phyloP scores from a whole-genome alignment of 345 rosid species.

The thale cress (Arabidopsis thaliana) region DNA sequence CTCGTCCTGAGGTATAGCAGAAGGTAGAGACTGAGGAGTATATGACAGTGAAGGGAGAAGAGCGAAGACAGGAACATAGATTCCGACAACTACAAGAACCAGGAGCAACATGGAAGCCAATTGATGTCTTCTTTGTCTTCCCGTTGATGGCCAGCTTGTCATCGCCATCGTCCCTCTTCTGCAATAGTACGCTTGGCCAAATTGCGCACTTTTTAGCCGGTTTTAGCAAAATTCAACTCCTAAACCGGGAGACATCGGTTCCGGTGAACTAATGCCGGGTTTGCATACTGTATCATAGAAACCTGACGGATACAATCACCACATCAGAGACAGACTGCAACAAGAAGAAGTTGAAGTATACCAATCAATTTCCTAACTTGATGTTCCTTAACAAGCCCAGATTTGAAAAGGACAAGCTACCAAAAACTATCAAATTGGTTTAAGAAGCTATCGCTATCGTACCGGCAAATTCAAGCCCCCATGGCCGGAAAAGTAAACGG shows the following conservation, averaged over 20 bases:
- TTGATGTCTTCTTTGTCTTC: slow-evolving; percentile 23
- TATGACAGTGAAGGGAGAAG: slow-evolving; percentile 64
- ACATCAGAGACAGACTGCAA: not conserved
- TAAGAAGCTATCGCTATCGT: no score
- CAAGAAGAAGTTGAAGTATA: slow-evolving; percentile 17
- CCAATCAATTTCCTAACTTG: slow-evolving; percentile 31
- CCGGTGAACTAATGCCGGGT: not conserved
- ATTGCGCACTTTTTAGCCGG: not conserved
- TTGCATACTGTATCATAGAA: not conserved
- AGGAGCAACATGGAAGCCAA: slow-evolving; percentile 37
- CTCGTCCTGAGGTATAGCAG: slow-evolving; percentile 5
- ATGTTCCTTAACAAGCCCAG: slow-evolving; percentile 6
- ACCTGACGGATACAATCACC: not conserved
- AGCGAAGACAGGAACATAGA: slow-evolving; percentile 65
- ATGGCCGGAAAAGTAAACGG: slow-evolving; percentile 2
- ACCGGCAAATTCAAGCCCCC: no score
- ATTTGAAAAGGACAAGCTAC: slow-evolving; percentile 27
- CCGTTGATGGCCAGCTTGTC: slow-evolving; percentile 36
- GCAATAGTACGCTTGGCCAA: not conserved
- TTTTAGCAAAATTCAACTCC: not conserved
- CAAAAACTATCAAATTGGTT: not conserved
- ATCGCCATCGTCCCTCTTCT: slow-evolving; percentile 41
- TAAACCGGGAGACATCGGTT: slow-evolving; percentile 18
- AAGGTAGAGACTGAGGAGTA: slow-evolving; percentile 33
- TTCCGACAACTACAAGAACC: slow-evolving; percentile 50